Base-by-base conservation (phyloP, 2,329 filamentous ascomycete species). In the Nectriaceae sp. region DNA sequence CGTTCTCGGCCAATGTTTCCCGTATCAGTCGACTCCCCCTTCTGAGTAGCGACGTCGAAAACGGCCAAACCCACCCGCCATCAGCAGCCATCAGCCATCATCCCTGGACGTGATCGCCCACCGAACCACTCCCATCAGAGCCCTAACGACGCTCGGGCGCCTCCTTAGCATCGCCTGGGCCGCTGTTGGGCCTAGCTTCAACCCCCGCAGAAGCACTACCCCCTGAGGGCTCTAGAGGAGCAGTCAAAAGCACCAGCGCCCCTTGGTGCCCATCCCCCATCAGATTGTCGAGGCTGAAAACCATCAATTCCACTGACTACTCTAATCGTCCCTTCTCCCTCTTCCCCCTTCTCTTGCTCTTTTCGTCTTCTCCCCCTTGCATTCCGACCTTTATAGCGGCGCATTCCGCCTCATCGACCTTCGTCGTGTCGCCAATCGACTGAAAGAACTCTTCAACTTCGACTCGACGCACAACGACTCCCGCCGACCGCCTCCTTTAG, bases 91-190 rank as follows among this genome's bases (percentile, higher is more conserved):
- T 39, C 37, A 43, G 16, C 40, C 26, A 59, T 50, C 44, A 53
- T 44, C 53, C 56, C 56, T 61, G 54, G 39, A 45, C 36, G 35
- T 57, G 59, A 61, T 61, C 59, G 59, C 46, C 59, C 53, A 57
- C 56, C 43, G 57, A 56, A 61, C 19, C 37, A 39, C 37, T 39
- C 37, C 37, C 37, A 21, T 16, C 20, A 37, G 59, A 57, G 46
- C 59, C 58, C 59, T 51, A 53, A 59, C 53, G 59, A 62, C 59
- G 59, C 59, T 62, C 50, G 57, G 59, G 56, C 59, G 46, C 49
- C 54, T 52, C 53, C 48, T 47, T 57, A 61, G 43, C 55, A 48
- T 26, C 58, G 46, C 59, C 57, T 60, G 56, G 55, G 37, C 53
- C 55, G 35, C 59, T 59, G 59, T 55, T 62, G 48, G 57, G 59